A percentile compares a stretch with the other conserved stretches of the same genome.
Evolutionary conservation across 75 land plant species (phyloP).

Genomic region (Pinus albicaulis): DNA sequence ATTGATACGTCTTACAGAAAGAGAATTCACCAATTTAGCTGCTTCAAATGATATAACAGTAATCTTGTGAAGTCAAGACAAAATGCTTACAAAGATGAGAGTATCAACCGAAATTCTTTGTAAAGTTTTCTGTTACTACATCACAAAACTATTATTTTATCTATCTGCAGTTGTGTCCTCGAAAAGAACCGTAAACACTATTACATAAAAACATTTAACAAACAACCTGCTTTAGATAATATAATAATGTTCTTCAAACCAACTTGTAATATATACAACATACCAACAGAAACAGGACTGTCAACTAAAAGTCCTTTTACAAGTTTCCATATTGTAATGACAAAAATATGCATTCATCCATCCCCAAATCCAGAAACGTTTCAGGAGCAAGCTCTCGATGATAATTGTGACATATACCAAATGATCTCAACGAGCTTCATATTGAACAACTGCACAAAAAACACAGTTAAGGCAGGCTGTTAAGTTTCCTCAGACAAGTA

Average conservation of each 20-base stretch:
- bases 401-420: not conserved
- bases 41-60: not conserved
- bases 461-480: not conserved
- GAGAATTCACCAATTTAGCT: not conserved
- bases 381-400: not conserved
- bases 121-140: not conserved
- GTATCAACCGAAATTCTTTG: not conserved
- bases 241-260: not conserved
- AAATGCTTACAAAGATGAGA: not conserved
- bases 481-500: not conserved
- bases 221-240: not conserved
- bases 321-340: not conserved
- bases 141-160: not conserved
- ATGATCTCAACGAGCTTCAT: conserved; percentile 4
- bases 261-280: no score
- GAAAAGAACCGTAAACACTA: not conserved
- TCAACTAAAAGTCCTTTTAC: not conserved
- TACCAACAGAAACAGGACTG: not conserved
- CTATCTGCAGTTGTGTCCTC: not conserved
- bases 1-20: not conserved
- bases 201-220: not conserved
- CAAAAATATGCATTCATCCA: not conserved
- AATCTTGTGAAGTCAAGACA: not conserved
- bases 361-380: not conserved
- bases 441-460: conserved; percentile 7